A percentile compares a stretch with the other conserved stretches of the same genome.
Conservation (phyloP, 148 eudicot species). For the Persicaria tinctoria region DNA sequence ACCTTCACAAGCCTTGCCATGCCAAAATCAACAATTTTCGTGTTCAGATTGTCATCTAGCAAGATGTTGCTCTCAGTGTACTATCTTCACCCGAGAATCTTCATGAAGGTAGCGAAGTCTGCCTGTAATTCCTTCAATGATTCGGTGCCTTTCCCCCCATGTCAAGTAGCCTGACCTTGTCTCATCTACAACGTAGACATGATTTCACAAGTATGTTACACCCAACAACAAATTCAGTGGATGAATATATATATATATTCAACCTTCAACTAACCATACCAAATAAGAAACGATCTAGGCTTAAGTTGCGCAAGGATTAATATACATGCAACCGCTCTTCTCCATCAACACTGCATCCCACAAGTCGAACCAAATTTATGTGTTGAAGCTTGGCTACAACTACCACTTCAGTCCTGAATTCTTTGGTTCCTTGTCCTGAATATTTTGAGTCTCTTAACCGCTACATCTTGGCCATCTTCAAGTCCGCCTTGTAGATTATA, state of each 20-base stretch:
- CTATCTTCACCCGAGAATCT: conserved; percentile 1
- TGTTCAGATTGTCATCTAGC: not conserved
- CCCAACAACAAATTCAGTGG: no score
- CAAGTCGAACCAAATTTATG: conserved; percentile 45
- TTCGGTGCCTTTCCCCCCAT: not conserved
- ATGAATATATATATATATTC: not conserved
- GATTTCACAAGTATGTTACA: not conserved
- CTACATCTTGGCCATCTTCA: conserved; percentile 29
- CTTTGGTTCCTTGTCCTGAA: conserved; percentile 47
- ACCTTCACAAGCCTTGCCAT: conserved; percentile 7
- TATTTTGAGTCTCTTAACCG: conserved; percentile 41
- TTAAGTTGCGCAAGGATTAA: conserved; percentile 40
- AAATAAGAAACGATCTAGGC: conserved; percentile 40
- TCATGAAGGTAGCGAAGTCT: conserved; percentile 14
- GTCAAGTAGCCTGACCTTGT: not conserved
- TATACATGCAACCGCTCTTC: conserved; percentile 42
- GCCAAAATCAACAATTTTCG: conserved; percentile 16
- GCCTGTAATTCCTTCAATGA: not conserved
- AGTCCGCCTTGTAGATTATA: conserved; percentile 20
- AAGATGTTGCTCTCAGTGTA: conserved; percentile 13
- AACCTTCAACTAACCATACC: conserved; percentile 15
- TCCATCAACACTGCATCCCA: conserved; percentile 44
- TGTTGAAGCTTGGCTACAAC: conserved; percentile 50
- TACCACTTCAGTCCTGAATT: conserved; percentile 48
- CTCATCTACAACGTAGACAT: not conserved